Base-by-base conservation (phyloP, 1,284 basidiomycete species). In the Pterula multifida region DNA sequence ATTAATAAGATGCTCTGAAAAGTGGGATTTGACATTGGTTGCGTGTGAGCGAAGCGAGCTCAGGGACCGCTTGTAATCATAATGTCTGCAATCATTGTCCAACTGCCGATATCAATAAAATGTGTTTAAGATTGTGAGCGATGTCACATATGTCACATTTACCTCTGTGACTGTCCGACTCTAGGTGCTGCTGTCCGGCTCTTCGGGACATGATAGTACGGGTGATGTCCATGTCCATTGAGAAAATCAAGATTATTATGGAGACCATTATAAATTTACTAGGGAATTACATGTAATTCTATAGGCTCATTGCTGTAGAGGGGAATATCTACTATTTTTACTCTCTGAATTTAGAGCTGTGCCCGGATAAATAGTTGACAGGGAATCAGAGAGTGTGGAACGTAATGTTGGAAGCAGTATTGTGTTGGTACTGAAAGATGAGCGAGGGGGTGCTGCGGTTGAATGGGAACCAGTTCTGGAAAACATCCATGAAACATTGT, bases 401-500 rank as follows among this genome's bases (percentile, higher is more conserved):
- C 39, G 9, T 4, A 42, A 22, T 9, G 19, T 42, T 17, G 39
- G 39, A n/a, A 42, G 13, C 9, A 6, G 39, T 11, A 42, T 42
- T n/a, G 39, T 19, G 39, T 22, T 42, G 21, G 39, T n/a, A 17
- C 19, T 17, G 4, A 42, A 9, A 9, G 39, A 42, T 17, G 39
- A 42, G 13, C 39, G 39, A 22, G 39, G 19, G 19, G 39, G 19
- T 6, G 39, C 21, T 9, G 39, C 4, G 39, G 39, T 17, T 6
- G 39, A 42, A 4, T 6, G 9, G 21, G 9, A 6, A 22, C 39
- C 39, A 17, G n/a, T 6, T 9, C 17, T 42, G 17, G 56, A 53
- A 19, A 57, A 55, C 3, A 48, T 45, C 53, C 54, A 55, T 26
- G 51, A 26, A 46, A 54, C 55, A 19, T 47, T 50, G 15, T 49